These are phyloP conservation scores for Epichloe scottii DNA, from an alignment of 2,329 filamentous ascomycete species.

Conservation along the genomic window DNA sequence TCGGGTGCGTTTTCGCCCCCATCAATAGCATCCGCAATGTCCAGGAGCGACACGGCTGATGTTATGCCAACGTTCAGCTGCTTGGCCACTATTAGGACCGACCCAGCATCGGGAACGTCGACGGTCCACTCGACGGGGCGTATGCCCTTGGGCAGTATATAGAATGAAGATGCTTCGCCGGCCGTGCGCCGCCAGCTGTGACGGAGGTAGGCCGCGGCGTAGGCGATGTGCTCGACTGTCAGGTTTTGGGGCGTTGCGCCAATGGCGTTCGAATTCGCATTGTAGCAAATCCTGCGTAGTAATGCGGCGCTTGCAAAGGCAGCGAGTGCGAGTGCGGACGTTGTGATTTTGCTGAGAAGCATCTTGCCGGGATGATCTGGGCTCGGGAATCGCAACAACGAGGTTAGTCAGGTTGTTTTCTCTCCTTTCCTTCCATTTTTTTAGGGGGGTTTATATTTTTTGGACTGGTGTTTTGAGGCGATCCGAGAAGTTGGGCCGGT, in stretches of 20 bases:
- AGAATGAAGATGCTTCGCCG: background rate
- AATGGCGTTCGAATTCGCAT: background rate
- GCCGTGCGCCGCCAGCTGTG: background rate
- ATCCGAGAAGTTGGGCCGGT: too few species aligned
- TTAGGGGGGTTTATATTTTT: too few species aligned
- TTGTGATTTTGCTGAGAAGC: too few species aligned
- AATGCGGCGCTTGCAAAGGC: too few species aligned
- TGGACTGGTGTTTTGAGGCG: too few species aligned
- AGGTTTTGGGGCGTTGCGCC: conserved; percentile 2
- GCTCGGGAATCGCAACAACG: too few species aligned
- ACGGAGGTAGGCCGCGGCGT: conserved; percentile 3
- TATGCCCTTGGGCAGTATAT: conserved; percentile 7
- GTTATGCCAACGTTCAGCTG: conserved; percentile 6
- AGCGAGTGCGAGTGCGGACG: too few species aligned
- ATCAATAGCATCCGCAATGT: conserved; percentile 14
- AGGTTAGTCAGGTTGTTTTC: too few species aligned
- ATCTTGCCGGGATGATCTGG: too few species aligned
- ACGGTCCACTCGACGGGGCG: conserved; percentile 12
- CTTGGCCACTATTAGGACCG: conserved; percentile 6
- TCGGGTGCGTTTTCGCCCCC: conserved; percentile 6
- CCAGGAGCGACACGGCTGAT: conserved; percentile 11
- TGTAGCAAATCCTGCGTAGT: conserved; percentile 4
- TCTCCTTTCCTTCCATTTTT: too few species aligned
- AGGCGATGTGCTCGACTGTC: background rate
- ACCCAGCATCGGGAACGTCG: background rate